phyloP scores from a whole-genome alignment of 78 protist genomes.

The Dictyostelium brefeldianum region DNA sequence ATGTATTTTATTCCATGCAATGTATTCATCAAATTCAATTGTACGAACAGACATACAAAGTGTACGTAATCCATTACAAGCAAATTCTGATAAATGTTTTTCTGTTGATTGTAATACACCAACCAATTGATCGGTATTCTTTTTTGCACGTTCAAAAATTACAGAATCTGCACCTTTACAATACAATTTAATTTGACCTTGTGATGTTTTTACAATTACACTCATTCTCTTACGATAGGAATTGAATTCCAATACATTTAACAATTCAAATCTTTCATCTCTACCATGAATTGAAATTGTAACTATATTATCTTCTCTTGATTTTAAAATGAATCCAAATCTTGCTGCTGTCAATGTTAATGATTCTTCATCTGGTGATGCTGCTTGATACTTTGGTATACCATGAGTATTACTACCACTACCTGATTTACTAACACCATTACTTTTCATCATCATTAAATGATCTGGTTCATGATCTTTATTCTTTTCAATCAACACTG shows the following conservation, averaged over 20 bases:
- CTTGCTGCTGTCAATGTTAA: conserved; percentile 56
- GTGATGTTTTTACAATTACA: conserved; percentile 53
- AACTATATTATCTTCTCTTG: conserved; percentile 45
- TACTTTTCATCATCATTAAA: conserved; percentile 6
- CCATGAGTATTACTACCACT: neutral
- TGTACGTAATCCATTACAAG: conserved; percentile 94
- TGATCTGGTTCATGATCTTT: conserved; percentile 14
- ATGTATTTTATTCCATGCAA: conserved; percentile 57
- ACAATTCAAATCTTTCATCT: conserved; percentile 43
- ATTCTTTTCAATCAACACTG: conserved; percentile 83
- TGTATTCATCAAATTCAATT: conserved; percentile 71
- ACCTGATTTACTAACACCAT: neutral
- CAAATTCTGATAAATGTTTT: conserved; percentile 83
- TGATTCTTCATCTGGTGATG: conserved; percentile 84
- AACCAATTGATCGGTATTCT: conserved; percentile 7
- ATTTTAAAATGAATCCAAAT: conserved; percentile 67
- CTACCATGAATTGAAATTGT: conserved; percentile 40
- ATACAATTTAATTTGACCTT: conserved; percentile 72
- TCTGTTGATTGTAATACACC: conserved; percentile 38
- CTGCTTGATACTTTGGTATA: conserved; percentile 72
- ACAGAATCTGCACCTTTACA: conserved; percentile 94
- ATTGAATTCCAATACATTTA: conserved; percentile 57
- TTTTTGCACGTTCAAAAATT: conserved; percentile 56
- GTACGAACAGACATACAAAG: conserved; percentile 86
- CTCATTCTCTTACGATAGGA: conserved; percentile 87